Evolutionary conservation across 352 stramenopile genomes (phyloP).

Genomic region (Pythium brachiatum): DNA sequence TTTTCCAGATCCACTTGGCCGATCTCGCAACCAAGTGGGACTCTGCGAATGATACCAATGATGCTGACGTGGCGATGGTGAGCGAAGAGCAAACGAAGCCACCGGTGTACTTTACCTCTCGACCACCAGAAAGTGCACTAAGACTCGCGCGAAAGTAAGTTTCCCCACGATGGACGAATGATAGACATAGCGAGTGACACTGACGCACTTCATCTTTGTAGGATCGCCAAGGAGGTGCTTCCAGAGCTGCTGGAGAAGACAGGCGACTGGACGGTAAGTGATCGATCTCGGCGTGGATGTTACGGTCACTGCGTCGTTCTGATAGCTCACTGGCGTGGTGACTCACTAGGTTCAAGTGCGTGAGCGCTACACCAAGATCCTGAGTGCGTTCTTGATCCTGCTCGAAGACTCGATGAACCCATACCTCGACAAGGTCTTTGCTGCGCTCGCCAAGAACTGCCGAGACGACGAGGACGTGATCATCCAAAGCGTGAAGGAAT

Average conservation of each 20-base stretch:
- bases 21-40: conserved; percentile 52
- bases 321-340: neutral
- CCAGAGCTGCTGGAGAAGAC: conserved; percentile 65
- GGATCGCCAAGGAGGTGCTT: conserved; percentile 46
- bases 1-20: conserved; percentile 37
- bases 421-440: conserved; percentile 73
- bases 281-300: no score
- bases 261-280: conserved; percentile 63
- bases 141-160: conserved; percentile 40
- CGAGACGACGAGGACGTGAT: conserved; percentile 71
- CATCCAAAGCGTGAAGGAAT: conserved; percentile 58
- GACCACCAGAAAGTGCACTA: conserved; percentile 44
- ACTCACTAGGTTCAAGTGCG: conserved; percentile 56
- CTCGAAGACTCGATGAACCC: conserved; percentile 66
- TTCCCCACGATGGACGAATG: neutral
- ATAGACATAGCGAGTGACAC: neutral
- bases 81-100: conserved; percentile 26
- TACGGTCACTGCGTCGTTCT: no score
- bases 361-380: conserved; percentile 67
- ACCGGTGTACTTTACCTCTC: conserved; percentile 47
- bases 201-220: conserved; percentile 10
- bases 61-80: conserved; percentile 37
- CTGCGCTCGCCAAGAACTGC: conserved; percentile 66
- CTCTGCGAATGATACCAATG: conserved; percentile 18
- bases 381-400: conserved; percentile 66